phyloP scores from a whole-genome alignment of 768 basidiomycete species.

The Boletus rubropictus region DNA sequence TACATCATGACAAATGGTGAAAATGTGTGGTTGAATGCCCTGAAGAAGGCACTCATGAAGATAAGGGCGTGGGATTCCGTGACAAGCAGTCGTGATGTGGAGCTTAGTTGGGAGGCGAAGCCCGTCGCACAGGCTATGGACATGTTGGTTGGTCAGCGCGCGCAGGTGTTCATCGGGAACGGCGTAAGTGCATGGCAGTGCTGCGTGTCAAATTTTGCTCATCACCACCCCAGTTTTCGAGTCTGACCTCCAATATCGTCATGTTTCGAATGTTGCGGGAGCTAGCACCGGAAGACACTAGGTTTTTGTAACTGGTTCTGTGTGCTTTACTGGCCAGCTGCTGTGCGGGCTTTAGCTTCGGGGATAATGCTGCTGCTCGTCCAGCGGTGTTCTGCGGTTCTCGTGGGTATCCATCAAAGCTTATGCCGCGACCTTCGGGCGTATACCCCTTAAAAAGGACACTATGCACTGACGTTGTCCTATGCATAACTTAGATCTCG shows the following conservation, averaged over 20 bases:
- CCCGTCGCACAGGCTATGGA: conserved; percentile 57
- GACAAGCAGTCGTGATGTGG: conserved; percentile 49
- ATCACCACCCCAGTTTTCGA: conserved; percentile 36
- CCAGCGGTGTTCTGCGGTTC: not conserved
- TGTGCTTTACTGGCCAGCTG: not conserved
- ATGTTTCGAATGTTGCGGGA: conserved; percentile 38
- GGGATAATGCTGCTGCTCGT: not conserved
- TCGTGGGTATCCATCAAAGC: not conserved
- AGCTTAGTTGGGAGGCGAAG: conserved; percentile 48
- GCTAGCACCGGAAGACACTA: conserved; percentile 32
- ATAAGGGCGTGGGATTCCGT: conserved; percentile 44
- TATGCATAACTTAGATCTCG: conserved; percentile 7
- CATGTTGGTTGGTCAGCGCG: conserved; percentile 61
- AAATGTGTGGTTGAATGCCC: conserved; percentile 41
- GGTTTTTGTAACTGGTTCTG: conserved; percentile 34
- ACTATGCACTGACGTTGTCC: not conserved
- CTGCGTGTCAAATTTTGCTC: not conserved
- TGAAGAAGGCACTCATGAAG: conserved; percentile 36
- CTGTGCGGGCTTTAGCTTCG: not conserved
- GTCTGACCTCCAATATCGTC: conserved; percentile 43
- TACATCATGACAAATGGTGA: conserved; percentile 66
- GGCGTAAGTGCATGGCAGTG: conserved; percentile 42
- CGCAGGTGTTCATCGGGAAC: conserved; percentile 64
- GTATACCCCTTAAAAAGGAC: conserved; percentile 1
- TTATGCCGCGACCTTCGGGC: not conserved